Base-by-base conservation (phyloP, 108 stramenopile species). In the Parmales sp. region DNA sequence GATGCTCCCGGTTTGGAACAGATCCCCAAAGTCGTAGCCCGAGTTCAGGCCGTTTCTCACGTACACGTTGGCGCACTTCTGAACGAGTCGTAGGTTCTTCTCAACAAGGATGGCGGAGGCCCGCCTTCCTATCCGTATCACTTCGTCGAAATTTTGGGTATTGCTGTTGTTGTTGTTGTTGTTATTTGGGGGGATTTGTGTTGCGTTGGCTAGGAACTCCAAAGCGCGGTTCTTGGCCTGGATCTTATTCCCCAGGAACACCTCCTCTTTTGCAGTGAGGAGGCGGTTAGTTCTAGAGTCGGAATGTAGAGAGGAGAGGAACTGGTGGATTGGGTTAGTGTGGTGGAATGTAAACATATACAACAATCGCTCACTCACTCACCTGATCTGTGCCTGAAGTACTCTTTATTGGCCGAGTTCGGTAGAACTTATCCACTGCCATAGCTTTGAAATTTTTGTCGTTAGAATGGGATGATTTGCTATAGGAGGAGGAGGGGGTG, bases 1-100 rank as follows among this genome's bases (percentile, higher is more conserved):
- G 13, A 89, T 82, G 45, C 86, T 86, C 22, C 90, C 90, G 68
- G 89, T 88, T 67, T 91, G 90, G 88, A 91, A 89, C 74, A 91
- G 51, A 76, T 91, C 90, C 63, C 86, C 90, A 1, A 88, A 86
- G 69, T 91, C 88, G 78, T 91, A 91, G 46, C 88, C 86, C 39
- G 85, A 84, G 37, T 82, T 75, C 0, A 91, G 66, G 0, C 90
- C 90, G 68, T 91, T 91, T 4, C 87, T 68, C 37, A 91, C 82
- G 70, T 91, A 91, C 1, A 85, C 69, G 66, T 91, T 91, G 28
- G 89, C 90, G 18, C 89, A 88, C 39, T 86, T 75, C 70, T 91
- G 90, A 0, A 91, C 90, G 81, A 91, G 80, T 22, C 90, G 78
- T 1, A 91, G 69, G 76, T 91, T 91, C 45, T 85, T 83, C 16